phyloP scores from a whole-genome alignment of 495 filamentous ascomycete species.

The Aspergillus nanangensis region DNA sequence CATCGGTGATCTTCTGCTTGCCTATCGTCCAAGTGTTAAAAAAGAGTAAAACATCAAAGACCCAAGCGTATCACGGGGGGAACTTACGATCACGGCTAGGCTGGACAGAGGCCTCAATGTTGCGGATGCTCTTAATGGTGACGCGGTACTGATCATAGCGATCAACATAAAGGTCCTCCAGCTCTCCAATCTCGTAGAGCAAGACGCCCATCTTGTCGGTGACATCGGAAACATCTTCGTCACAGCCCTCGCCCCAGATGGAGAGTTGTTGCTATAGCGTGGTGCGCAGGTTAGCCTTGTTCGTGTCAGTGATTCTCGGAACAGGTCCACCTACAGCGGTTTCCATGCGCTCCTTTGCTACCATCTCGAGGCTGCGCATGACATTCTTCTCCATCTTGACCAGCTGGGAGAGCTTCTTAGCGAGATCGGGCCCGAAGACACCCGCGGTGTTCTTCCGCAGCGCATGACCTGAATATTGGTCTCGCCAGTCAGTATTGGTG shows the following conservation, averaged over 20 bases:
- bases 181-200: slow-evolving; percentile 96
- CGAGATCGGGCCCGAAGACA: slow-evolving; percentile 91
- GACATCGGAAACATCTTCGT: slow-evolving; percentile 97
- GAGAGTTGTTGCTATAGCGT: slow-evolving; percentile 85
- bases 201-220: slow-evolving; percentile 98
- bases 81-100: slow-evolving; percentile 90
- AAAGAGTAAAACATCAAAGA: too few species aligned
- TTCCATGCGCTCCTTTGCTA: slow-evolving; percentile 94
- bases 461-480: slow-evolving; percentile 67
- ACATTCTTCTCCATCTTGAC: slow-evolving; percentile 99
- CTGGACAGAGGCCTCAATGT: slow-evolving; percentile 97
- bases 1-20: slow-evolving; percentile 99
- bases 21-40: slow-evolving; percentile 49
- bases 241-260: slow-evolving; percentile 93
- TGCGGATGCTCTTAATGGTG: slow-evolving; percentile 97
- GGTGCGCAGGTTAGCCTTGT: background rate
- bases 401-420: slow-evolving; percentile 93
- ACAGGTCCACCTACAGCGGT: slow-evolving; percentile 65
- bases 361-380: slow-evolving; percentile 96
- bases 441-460: slow-evolving; percentile 88
- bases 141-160: slow-evolving; percentile 99
- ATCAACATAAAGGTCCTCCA: slow-evolving; percentile 97
- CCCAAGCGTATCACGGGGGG: background rate
- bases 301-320: background rate
- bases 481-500: slow-evolving; percentile 19